These are phyloP conservation scores for Phytophthora sojae DNA, from an alignment of 352 stramenopile species.

Conservation along the genomic window DNA sequence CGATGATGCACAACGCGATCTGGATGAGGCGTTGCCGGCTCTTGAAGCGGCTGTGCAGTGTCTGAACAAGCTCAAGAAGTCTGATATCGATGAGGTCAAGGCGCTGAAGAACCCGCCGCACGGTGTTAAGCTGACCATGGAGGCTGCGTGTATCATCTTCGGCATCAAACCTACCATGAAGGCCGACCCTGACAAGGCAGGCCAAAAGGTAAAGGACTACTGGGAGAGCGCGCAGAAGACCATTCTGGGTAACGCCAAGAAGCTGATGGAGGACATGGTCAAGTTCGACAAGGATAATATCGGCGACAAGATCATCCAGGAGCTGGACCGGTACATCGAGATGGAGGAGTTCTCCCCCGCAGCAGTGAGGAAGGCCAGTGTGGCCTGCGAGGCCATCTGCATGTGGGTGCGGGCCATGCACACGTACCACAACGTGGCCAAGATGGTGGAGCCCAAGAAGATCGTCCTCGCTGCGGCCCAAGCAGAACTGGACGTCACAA, in stretches of 20 bases:
- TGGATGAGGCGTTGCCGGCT: constrained; percentile 93
- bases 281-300: constrained; percentile 94
- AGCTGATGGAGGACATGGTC: constrained; percentile 91
- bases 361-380: constrained; percentile 90
- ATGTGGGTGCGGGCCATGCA: constrained; percentile 96
- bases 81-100: constrained; percentile 95
- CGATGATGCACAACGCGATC: constrained; percentile 92
- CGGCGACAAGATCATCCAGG: constrained; percentile 85
- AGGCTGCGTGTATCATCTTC: constrained; percentile 95
- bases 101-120: constrained; percentile 89
- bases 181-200: constrained; percentile 89
- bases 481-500: constrained; percentile 87
- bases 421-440: constrained; percentile 92
- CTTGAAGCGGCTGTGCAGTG: constrained; percentile 93
- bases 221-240: constrained; percentile 91
- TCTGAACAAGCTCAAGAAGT: constrained; percentile 93
- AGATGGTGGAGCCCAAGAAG: constrained; percentile 94
- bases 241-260: constrained; percentile 88
- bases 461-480: constrained; percentile 85
- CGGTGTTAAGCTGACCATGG: constrained; percentile 91
- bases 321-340: constrained; percentile 91
- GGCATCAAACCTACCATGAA: constrained; percentile 93
- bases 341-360: constrained; percentile 93
- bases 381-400: constrained; percentile 93
- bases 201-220: constrained; percentile 92